phyloP scores from a whole-genome alignment of 1,139 yeast species.

The Geotrichum fermentans region DNA sequence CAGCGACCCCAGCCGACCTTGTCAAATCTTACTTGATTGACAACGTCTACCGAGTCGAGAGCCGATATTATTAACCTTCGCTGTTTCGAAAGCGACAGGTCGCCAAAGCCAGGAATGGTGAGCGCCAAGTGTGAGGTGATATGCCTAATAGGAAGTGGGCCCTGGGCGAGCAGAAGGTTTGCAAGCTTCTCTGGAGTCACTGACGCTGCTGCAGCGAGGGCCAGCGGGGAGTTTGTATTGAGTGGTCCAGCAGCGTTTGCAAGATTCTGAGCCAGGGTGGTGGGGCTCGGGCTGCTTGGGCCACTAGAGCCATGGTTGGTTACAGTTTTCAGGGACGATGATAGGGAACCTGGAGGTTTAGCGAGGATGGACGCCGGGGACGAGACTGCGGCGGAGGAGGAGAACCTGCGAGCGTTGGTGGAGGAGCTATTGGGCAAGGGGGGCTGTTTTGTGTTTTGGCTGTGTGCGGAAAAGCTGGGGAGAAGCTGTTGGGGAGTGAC shows the following conservation, averaged over 20 bases:
- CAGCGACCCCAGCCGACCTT: slow-evolving; percentile 98
- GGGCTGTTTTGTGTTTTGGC: too few species aligned
- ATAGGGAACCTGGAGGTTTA: slow-evolving; percentile 9
- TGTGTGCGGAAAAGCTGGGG: not conserved
- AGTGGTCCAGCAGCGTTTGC: slow-evolving; percentile 29
- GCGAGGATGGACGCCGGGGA: slow-evolving; percentile 14
- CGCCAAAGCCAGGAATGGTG: slow-evolving; percentile 76
- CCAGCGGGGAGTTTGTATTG: slow-evolving; percentile 82
- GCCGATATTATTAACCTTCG: slow-evolving; percentile 86
- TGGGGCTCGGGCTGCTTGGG: slow-evolving; percentile 4
- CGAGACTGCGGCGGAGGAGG: slow-evolving; percentile 17
- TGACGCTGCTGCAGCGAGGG: slow-evolving; percentile 80
- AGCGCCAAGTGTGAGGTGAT: slow-evolving; percentile 72
- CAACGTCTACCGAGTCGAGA: slow-evolving; percentile 65
- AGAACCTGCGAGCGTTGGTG: slow-evolving; percentile 1
- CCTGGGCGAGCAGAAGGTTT: slow-evolving; percentile 60
- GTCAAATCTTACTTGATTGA: slow-evolving; percentile 65
- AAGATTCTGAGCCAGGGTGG: not conserved
- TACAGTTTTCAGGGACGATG: slow-evolving; percentile 11
- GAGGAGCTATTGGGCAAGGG: too few species aligned
- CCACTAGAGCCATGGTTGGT: slow-evolving; percentile 7
- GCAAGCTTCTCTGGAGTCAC: slow-evolving; percentile 81
- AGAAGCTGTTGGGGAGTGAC: slow-evolving; percentile 2
- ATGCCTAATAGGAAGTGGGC: slow-evolving; percentile 88
- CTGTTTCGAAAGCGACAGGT: slow-evolving; percentile 78